These are phyloP conservation scores for Aechmea fasciata DNA, from an alignment of 176 grass and related monocot genomes.

Conservation along the genomic window DNA sequence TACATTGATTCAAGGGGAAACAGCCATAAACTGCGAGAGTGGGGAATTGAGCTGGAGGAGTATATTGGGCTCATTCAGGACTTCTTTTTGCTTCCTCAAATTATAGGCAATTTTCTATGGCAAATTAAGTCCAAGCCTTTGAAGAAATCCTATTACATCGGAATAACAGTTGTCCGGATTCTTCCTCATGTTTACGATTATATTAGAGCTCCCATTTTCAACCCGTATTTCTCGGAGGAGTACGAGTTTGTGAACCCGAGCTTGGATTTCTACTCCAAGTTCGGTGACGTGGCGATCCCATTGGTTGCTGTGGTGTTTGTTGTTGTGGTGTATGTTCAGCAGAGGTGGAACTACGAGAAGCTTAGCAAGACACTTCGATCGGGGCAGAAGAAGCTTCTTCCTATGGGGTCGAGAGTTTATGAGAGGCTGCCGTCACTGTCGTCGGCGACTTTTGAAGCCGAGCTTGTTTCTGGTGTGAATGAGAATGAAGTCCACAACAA, in stretches of 20 bases:
- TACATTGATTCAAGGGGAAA: conserved; percentile 62
- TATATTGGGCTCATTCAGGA: conserved; percentile 75
- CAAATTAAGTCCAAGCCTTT: conserved; percentile 66
- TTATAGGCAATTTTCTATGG: conserved; percentile 74
- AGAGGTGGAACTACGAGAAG: conserved; percentile 81
- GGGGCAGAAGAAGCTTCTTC: conserved; percentile 75
- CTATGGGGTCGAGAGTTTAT: conserved; percentile 72
- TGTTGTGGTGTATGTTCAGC: conserved; percentile 57
- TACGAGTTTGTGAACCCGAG: conserved; percentile 87
- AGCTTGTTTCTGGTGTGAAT: conserved; percentile 48
- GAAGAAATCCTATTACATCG: conserved; percentile 64
- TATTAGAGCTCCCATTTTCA: conserved; percentile 60
- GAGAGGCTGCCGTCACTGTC: conserved; percentile 83
- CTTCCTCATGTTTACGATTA: conserved; percentile 88
- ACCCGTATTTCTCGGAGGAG: conserved; percentile 79
- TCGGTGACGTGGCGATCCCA: conserved; percentile 75
- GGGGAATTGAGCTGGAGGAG: conserved; percentile 68
- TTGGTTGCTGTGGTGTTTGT: conserved; percentile 42
- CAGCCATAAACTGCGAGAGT: conserved; percentile 66
- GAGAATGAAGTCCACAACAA: conserved; percentile 13
- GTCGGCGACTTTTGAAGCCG: conserved; percentile 57
- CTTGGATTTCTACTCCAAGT: conserved; percentile 81
- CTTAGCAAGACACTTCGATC: conserved; percentile 60
- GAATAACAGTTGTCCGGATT: conserved; percentile 61
- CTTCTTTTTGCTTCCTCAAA: conserved; percentile 75